A percentile compares a stretch with the other conserved stretches of the same genome.
These are phyloP conservation scores for Penicillium verrucosum DNA, from an alignment of 2,329 filamentous ascomycete genomes.

Conservation along the genomic window DNA sequence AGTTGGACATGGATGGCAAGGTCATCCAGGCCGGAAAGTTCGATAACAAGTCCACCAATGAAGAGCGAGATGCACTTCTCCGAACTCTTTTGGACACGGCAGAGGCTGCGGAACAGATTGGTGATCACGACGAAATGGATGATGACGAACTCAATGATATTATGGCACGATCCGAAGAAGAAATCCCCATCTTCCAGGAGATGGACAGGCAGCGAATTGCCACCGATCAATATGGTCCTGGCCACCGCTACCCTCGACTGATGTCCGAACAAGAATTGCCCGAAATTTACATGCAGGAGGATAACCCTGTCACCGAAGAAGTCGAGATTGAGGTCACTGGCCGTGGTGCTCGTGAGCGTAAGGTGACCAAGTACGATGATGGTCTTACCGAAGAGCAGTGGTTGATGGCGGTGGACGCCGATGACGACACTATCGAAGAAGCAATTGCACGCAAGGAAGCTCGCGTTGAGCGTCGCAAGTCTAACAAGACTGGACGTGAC, in stretches of 20 bases:
- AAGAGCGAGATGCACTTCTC: conserved; percentile 94
- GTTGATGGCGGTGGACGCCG: conserved; percentile 95
- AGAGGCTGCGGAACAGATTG: conserved; percentile 64
- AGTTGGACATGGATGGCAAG: conserved; percentile 99
- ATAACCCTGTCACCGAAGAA: conserved; percentile 75
- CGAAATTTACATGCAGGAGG: conserved; percentile 88
- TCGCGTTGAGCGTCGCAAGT: conserved; percentile 72
- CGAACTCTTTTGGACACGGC: conserved; percentile 85
- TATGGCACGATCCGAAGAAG: conserved; percentile 80
- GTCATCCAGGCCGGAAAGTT: conserved; percentile 99
- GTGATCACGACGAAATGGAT: conserved; percentile 95
- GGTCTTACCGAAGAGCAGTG: conserved; percentile 98
- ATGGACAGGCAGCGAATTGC: conserved; percentile 73
- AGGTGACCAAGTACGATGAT: conserved; percentile 92
- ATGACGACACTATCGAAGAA: conserved; percentile 90
- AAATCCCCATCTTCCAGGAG: conserved; percentile 73
- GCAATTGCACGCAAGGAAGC: conserved; percentile 88
- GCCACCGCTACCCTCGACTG: conserved; percentile 68
- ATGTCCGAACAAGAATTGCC: conserved; percentile 86
- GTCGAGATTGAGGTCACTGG: conserved; percentile 70
- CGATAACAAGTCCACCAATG: conserved; percentile 98
- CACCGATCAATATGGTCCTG: conserved; percentile 68
- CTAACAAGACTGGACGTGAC: conserved; percentile 67
- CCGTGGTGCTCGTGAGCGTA: conserved; percentile 91
- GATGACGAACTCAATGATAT: conserved; percentile 96